A percentile compares a stretch with the other conserved stretches of the same genome.
phyloP scores from a whole-genome alignment of 805 yeast species.

The Suhomyces vadensis region DNA sequence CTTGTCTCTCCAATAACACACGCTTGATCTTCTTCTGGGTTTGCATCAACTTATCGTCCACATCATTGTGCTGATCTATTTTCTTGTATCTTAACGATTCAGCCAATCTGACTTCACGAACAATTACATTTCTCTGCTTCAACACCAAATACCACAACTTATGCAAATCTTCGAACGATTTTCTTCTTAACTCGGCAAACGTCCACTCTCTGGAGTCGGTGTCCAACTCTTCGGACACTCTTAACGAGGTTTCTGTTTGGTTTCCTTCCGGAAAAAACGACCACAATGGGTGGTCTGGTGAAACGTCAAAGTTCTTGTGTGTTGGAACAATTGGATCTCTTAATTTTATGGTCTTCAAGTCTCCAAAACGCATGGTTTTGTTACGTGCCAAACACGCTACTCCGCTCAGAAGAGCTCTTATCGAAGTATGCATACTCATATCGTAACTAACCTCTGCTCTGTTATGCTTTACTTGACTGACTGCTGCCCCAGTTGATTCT shows the following conservation, averaged over 20 bases:
- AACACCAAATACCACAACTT: constrained; percentile 85
- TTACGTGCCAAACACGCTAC: constrained; percentile 42
- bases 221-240: constrained; percentile 55
- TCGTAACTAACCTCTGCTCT: no score
- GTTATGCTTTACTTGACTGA: neutral
- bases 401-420: constrained; percentile 34
- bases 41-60: constrained; percentile 38
- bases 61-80: constrained; percentile 41
- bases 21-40: constrained; percentile 66
- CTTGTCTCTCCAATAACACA: constrained; percentile 83
- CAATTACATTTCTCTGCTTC: constrained; percentile 76
- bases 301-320: constrained; percentile 64
- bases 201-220: constrained; percentile 77
- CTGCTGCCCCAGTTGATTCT: no score
- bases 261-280: constrained; percentile 66
- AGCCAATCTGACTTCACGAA: constrained; percentile 70
- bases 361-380: constrained; percentile 22
- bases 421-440: constrained; percentile 10
- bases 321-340: constrained; percentile 87
- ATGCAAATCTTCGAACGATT: constrained; percentile 89
- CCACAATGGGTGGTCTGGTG: constrained; percentile 93
- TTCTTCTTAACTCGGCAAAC: constrained; percentile 83
- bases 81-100: constrained; percentile 26
- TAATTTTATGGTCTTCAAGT: constrained; percentile 47
- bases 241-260: constrained; percentile 55